Percentiles rank a stretch among this genome's conserved stretches.
Conservation (phyloP, 2,329 filamentous ascomycete species). For the Alternaria panax region DNA sequence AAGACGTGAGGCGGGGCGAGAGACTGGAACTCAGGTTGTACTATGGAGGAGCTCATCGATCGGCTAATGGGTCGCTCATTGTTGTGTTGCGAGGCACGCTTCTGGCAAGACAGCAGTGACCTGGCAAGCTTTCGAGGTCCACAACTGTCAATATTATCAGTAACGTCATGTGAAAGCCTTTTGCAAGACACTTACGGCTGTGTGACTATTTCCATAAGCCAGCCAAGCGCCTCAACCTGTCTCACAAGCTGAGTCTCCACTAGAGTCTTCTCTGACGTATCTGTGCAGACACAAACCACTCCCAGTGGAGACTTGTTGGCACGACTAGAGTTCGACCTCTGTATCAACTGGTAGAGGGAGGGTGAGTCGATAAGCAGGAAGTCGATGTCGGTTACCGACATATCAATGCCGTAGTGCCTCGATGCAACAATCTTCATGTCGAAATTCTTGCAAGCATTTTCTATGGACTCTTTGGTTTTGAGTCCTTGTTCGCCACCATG, state of each 20-base stretch:
- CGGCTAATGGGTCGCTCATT: slow-evolving; percentile 27
- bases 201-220: slow-evolving; percentile 35
- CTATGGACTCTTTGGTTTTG: slow-evolving; percentile 36
- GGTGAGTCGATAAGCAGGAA: slow-evolving; percentile 38
- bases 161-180: background rate
- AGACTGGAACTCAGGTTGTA: slow-evolving; percentile 14
- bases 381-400: slow-evolving; percentile 24
- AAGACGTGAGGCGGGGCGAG: slow-evolving; percentile 21
- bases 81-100: slow-evolving; percentile 23
- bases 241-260: slow-evolving; percentile 30
- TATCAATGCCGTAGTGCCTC: slow-evolving; percentile 18
- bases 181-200: slow-evolving; percentile 32
- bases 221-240: slow-evolving; percentile 35
- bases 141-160: slow-evolving; percentile 21
- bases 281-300: slow-evolving; percentile 40
- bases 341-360: slow-evolving; percentile 32
- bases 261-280: slow-evolving; percentile 35
- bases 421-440: slow-evolving; percentile 27
- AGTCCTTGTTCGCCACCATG: slow-evolving; percentile 32
- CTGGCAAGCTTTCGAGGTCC: slow-evolving; percentile 39
- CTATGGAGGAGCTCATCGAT: slow-evolving; percentile 20
- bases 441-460: slow-evolving; percentile 33
- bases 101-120: slow-evolving; percentile 33
- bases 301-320: slow-evolving; percentile 25
- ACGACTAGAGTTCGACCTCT: slow-evolving; percentile 22